Evolutionary conservation across 176 grass and related monocot genomes (phyloP).

Genomic region (Zizania latifolia): DNA sequence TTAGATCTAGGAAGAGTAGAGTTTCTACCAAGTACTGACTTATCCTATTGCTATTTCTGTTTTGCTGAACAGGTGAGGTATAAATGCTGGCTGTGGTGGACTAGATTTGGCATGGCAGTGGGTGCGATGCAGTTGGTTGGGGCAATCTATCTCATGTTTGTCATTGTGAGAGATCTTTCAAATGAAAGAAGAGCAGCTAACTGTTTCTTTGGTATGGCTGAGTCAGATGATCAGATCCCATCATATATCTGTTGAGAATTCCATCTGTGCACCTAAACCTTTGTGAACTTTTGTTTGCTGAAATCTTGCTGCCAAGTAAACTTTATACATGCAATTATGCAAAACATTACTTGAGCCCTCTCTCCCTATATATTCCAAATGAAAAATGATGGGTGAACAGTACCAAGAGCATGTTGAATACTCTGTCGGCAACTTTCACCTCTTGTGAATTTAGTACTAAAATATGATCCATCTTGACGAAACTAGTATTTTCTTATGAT

Average conservation of each 20-base stretch:
- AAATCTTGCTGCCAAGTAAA: neutral
- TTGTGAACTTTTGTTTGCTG: neutral
- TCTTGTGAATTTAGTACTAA: slow-evolving; percentile 3
- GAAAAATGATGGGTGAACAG: neutral
- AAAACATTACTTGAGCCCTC: slow-evolving; percentile 3
- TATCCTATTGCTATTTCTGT: slow-evolving; percentile 15
- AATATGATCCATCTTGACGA: slow-evolving; percentile 9
- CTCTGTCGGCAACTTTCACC: neutral
- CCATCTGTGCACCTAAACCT: neutral
- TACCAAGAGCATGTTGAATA: neutral
- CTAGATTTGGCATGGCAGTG: slow-evolving; percentile 77
- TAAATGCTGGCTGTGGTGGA: slow-evolving; percentile 91
- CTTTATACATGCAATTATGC: neutral
- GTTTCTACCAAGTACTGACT: neutral
- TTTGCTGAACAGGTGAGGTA: slow-evolving; percentile 76
- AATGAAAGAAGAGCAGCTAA: slow-evolving; percentile 31
- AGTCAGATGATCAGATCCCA: slow-evolving; percentile 22
- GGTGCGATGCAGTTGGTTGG: slow-evolving; percentile 75
- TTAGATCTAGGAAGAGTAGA: neutral
- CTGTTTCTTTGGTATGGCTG: slow-evolving; percentile 86
- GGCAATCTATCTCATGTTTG: slow-evolving; percentile 66
- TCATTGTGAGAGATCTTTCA: slow-evolving; percentile 61
- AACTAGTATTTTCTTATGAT: neutral
- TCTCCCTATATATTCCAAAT: neutral
- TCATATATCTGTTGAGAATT: neutral